Base-by-base conservation (phyloP, 495 filamentous ascomycete genomes). In the Tuber aestivum region DNA sequence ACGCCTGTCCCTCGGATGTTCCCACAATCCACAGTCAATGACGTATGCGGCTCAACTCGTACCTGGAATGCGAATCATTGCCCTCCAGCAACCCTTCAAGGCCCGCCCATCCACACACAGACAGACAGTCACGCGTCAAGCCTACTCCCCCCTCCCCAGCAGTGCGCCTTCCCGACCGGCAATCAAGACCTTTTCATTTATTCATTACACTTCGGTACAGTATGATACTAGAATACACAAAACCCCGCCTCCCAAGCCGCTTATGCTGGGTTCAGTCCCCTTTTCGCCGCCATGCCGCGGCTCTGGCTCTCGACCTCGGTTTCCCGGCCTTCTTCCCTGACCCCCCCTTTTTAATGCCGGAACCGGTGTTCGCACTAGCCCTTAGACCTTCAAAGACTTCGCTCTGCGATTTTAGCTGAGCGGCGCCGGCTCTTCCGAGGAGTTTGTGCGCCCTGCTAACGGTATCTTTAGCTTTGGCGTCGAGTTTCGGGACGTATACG, bases 351-450 rank as follows among this genome's bases (percentile, higher is more conserved):
- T 91, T 91, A 56, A 91, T 85, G 73, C 89, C 89, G 83, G 86
- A 89, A 40, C 89, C 90, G 72, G 87, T 88, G 79, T 86, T 90
- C 70, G 84, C 89, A 79, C 84, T 93, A 32, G 95, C 95, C 72
- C 95, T 89, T 81, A 92, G 89, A 5, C 95, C 95, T 83, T 99
- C 95, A 83, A 99, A 97, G 14, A 97, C 90, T 76, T 83, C 76
- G 44, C 81, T 77, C 40, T 82, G 74, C 9, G 80, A 84, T 83
- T 87, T 89, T 70, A 94, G 78, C 80, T 92, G 86, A 37, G 89
- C 88, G 2, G 93, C 92, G 72, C 89, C 93, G 16, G 92, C 91
- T 77, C 89, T 88, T 65, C 95, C 95, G 56, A 97, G 87, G n/a
- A 97, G 86, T 82, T 92, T 95, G 35, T 86, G 86, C 7, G 93